Evolutionary conservation across 768 basidiomycete genomes (phyloP).

Genomic region (Pulveroboletus frians): DNA sequence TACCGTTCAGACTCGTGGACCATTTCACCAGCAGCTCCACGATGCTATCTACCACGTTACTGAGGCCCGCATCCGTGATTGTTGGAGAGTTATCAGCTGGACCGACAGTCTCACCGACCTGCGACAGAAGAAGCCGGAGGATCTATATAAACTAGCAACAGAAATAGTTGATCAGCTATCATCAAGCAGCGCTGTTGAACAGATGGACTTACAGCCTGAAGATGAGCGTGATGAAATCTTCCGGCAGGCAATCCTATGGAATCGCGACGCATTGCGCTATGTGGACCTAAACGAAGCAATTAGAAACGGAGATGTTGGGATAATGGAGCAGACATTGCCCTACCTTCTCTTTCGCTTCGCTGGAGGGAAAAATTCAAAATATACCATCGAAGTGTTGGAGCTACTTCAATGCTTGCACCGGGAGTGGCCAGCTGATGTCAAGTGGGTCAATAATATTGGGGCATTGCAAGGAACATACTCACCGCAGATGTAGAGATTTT

Average conservation of each 20-base stretch:
- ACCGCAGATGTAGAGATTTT: neutral
- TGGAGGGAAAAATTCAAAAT: neutral
- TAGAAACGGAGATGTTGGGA: neutral
- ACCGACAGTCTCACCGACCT: neutral
- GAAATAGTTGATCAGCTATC: neutral
- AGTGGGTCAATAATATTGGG: neutral
- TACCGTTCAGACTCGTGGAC: neutral
- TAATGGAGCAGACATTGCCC: neutral
- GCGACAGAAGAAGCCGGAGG: neutral
- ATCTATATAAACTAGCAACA: neutral
- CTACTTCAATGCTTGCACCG: neutral
- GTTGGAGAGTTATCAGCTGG: neutral
- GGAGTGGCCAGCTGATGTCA: neutral
- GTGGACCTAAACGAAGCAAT: neutral
- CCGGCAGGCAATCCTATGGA: neutral
- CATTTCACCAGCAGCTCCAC: constrained; percentile 3
- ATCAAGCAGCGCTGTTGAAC: neutral
- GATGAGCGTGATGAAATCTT: neutral
- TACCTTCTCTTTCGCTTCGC: neutral
- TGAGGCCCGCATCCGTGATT: neutral
- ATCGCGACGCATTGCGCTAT: neutral
- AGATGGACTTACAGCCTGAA: neutral
- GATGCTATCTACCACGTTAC: neutral
- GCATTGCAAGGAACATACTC: too few relatives aligned
- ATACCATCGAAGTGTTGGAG: neutral